Evolutionary conservation across 208 protist species (phyloP).

Genomic region (Herpetomonas samuelpessoai): DNA sequence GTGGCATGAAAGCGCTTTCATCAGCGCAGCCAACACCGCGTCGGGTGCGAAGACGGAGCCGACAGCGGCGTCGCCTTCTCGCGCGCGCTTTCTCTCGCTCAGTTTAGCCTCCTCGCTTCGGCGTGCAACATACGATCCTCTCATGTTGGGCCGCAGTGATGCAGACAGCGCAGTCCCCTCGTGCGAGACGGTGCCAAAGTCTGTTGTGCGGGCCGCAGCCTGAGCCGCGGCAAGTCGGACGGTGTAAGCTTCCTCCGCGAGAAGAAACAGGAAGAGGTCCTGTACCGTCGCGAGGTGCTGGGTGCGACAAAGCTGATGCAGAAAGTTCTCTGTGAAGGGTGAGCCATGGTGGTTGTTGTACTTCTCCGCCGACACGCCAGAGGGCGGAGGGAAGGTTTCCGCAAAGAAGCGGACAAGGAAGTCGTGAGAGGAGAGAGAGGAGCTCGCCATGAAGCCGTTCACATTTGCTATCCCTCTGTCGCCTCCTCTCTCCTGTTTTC

Average conservation of each 20-base stretch:
- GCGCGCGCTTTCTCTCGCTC: no score
- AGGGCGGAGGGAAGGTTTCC: no score
- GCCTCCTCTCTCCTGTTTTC: neutral
- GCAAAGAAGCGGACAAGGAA: neutral
- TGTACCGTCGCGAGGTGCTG: neutral
- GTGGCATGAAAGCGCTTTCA: neutral
- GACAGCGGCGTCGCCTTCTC: neutral
- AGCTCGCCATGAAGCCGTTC: neutral
- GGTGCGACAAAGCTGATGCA: neutral
- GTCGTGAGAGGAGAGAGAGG: neutral
- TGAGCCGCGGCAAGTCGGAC: no score
- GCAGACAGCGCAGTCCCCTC: no score
- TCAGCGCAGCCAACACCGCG: neutral
- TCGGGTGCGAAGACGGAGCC: neutral
- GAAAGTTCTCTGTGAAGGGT: neutral
- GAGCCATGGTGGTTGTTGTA: neutral
- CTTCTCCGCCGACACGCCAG: no score
- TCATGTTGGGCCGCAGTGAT: no score
- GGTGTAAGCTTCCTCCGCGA: neutral
- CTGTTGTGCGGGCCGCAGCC: no score
- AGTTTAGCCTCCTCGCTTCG: no score
- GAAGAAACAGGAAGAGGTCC: neutral
- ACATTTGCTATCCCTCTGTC: neutral
- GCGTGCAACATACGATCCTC: no score
- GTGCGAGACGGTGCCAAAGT: no score